Conservation (phyloP, 306 rosid genomes). For the Astragalus membranaceus region DNA sequence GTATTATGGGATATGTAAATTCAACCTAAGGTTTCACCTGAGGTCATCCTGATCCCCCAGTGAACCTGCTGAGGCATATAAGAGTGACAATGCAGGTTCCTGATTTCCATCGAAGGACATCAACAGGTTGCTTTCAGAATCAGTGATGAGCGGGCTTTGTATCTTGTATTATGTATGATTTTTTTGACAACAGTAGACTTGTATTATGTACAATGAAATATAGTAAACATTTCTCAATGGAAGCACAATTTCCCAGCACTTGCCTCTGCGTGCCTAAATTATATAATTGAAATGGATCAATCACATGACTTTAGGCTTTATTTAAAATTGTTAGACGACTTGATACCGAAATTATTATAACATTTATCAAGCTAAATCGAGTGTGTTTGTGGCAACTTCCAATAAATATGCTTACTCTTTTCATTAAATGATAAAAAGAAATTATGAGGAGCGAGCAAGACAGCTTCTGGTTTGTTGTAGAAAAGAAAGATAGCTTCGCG, state of each 20-base stretch:
- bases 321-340: no score
- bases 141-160: not conserved
- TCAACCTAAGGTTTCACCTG: not conserved
- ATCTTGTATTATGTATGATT: not conserved
- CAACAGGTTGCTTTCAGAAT: constrained; percentile 1
- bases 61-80: not conserved
- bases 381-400: no score
- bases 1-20: not conserved
- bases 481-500: no score
- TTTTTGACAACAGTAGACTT: no score
- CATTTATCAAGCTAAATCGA: no score
- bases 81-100: not conserved
- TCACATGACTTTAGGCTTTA: not conserved
- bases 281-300: not conserved
- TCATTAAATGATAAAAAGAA: no score
- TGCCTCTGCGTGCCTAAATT: no score
- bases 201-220: not conserved
- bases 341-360: no score
- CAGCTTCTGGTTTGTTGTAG: no score
- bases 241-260: no score
- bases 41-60: not conserved
- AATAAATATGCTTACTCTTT: no score
- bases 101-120: not conserved
- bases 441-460: no score
- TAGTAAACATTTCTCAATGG: not conserved